Percentiles rank a stretch among this genome's conserved stretches.
phyloP scores from a whole-genome alignment of 2,329 filamentous ascomycete species.

The Stromatinia cepivora region DNA sequence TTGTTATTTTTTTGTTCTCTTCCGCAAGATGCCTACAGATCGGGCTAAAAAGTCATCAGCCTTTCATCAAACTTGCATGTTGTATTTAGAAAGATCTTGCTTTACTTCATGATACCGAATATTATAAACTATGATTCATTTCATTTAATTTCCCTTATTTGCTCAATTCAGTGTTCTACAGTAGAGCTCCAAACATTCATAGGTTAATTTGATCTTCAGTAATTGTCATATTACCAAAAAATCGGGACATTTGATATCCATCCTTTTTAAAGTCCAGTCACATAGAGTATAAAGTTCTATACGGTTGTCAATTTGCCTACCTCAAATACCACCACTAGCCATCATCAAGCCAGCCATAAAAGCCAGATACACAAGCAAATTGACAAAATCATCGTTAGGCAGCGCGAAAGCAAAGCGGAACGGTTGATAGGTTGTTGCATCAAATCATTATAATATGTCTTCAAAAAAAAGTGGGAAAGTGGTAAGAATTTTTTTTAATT shows the following conservation, averaged over 20 bases:
- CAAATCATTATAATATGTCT: background rate
- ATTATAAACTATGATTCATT: background rate
- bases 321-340: background rate
- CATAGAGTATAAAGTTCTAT: background rate
- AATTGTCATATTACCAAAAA: too few species aligned
- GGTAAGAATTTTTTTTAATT: background rate
- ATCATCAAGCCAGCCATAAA: background rate
- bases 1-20: conserved; percentile 17
- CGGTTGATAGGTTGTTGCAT: background rate
- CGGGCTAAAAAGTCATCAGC: background rate
- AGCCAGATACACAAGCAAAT: background rate
- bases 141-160: background rate
- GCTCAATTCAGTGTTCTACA: background rate
- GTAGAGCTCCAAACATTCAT: background rate
- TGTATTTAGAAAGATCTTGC: conserved; percentile 16
- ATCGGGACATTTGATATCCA: background rate
- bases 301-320: background rate
- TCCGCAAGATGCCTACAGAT: conserved; percentile 16
- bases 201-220: background rate
- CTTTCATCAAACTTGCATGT: conserved; percentile 18
- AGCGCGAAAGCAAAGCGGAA: background rate
- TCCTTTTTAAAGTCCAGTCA: background rate
- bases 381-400: background rate
- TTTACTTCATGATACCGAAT: background rate
- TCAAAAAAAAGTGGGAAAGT: background rate